Evolutionary conservation across 1,284 basidiomycete genomes (phyloP), one percentile per base, ranked within the genome.

Genomic region (Microbotryum lychnidis-dioicae): DNA sequence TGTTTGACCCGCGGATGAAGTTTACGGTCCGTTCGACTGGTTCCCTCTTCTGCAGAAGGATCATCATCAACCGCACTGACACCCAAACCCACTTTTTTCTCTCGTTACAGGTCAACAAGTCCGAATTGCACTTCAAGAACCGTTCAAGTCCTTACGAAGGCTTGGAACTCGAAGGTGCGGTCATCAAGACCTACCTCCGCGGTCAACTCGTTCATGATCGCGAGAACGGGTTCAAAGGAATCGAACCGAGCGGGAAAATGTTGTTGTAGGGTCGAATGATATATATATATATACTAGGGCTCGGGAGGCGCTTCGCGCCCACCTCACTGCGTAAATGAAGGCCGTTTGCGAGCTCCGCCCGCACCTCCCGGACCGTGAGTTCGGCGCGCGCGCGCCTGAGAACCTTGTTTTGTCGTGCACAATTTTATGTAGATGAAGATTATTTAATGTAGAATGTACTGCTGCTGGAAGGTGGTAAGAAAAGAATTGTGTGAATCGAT

Each of bases 131-230:
- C 63, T 96, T 93, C 81, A 93, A 90, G 79, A 94, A 96, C 78
- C 93, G 92, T 75, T 73, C 93, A 18, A 89, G 89, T 20, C 88
- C 92, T 5, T 97, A 93, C 73, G 81, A 87, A 67, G 90, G 89
- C 6, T 77, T 82, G 71, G 79, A 72, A 25, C 78, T 94, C 51
- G 76, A 70, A n/a, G 91, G 91, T 0, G 77, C 78, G 37, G 87
- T 92, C 27, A 78, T 83, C 65, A 78, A 84, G 74, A 91, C 89
- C 0, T 89, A 83, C 73, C 75, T 96, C 23, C 81, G 90, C 12
- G 91, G 91, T 10, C 71, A 74, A 47, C 75, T 86, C 50, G 81
- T 85, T 0, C 93, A 86, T 74, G 82, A 87, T 58, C 55, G 63
- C 29, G 8, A 37, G 2, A 33, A 42, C 9, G 63, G 65, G 27